Base-by-base conservation (phyloP, 1,284 basidiomycete genomes). In the Apiotrichum porosum region DNA sequence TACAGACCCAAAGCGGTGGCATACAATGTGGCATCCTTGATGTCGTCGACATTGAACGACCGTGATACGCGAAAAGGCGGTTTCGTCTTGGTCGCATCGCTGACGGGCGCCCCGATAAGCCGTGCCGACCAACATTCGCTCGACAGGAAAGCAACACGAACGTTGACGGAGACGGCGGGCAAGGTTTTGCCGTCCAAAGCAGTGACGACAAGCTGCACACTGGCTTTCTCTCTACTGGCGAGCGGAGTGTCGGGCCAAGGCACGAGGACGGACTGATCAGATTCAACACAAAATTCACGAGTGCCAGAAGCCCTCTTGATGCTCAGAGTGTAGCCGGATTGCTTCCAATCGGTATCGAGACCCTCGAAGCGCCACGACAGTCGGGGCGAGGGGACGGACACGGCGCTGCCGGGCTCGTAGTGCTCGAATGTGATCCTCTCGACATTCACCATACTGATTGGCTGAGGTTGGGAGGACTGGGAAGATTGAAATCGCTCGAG, bases 1-100 rank as follows among this genome's bases (percentile, higher is more conserved):
- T 71, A 72, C 14, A 68, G 14, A 3, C 70, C 70, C 18, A 51
- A 51, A 5, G 70, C 68, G 3, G 70, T 69, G 9, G 56, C 52
- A 51, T 72, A 71, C 0, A 72, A 37, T 10, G 68, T 39, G 5
- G 56, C 62, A 1, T 1, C n/a, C 6, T 24, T 9, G n/a, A 30
- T 17, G 9, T 15, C 17, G 4, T 35, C 21, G 22, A 57, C 14
- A 14, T 34, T 26, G 44, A 66, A 62, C 1, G 36, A 40, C 36
- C 49, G 52, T 28, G 42, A 22, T 17, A 65, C 22, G 22, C 49
- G 47, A 43, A 61, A 61, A 0, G 68, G 68, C 4, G 47, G 49
- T 35, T 67, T 65, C 5, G 65, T 49, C 3, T 14, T 30, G 37
- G 67, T 62, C 21, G 65, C n/a, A 1, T 36, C 12, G 21, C 17